Conservation (phyloP, 371 early-diverging fungal species). For the Rhizopus microsporus region DNA sequence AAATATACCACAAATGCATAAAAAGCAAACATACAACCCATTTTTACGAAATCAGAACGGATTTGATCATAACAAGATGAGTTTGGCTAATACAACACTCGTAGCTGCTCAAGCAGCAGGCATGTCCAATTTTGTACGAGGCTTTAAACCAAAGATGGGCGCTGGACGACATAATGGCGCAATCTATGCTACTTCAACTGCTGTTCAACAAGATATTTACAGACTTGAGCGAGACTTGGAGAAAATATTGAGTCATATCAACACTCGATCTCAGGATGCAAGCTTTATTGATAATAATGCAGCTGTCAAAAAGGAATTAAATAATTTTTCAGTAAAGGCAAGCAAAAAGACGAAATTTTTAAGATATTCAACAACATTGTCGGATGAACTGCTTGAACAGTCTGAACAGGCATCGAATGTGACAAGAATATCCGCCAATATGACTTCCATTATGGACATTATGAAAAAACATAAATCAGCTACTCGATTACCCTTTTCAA, state of each 20-base stretch:
- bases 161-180: slow-evolving; percentile 27
- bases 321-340: background rate
- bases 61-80: slow-evolving; percentile 10
- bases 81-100: slow-evolving; percentile 23
- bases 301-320: background rate
- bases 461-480: slow-evolving; percentile 40
- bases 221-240: slow-evolving; percentile 43
- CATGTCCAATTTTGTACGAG: slow-evolving; percentile 23
- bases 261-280: slow-evolving; percentile 21
- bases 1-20: slow-evolving; percentile 9
- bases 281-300: slow-evolving; percentile 19
- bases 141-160: slow-evolving; percentile 15
- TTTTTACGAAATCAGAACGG: slow-evolving; percentile 13
- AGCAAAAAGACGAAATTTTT: slow-evolving; percentile 1
- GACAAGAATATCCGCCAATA: slow-evolving; percentile 17
- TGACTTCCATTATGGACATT: slow-evolving; percentile 28
- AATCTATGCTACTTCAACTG: slow-evolving; percentile 40
- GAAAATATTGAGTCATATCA: slow-evolving; percentile 27
- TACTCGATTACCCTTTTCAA: slow-evolving; percentile 36
- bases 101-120: slow-evolving; percentile 37
- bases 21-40: slow-evolving; percentile 10
- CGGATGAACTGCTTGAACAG: background rate
- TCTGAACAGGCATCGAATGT: slow-evolving; percentile 10
- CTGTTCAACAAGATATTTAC: slow-evolving; percentile 49
- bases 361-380: background rate